Evolutionary conservation across 2,329 filamentous ascomycete species (phyloP).

Genomic region (Leptographium radiaticola): DNA sequence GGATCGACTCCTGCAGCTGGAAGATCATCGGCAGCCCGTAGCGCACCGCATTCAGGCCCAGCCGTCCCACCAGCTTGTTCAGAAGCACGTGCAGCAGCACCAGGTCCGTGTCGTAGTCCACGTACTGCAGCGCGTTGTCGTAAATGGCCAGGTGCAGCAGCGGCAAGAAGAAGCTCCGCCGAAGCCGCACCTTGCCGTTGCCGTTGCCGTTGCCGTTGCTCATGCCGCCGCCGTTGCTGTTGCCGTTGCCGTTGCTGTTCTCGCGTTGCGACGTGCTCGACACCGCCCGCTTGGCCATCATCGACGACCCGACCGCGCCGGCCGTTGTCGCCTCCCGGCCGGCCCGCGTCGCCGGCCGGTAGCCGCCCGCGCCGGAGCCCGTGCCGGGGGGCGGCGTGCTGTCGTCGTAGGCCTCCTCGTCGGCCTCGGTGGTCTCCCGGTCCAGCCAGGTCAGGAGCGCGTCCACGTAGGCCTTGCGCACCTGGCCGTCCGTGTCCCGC

Average conservation of each 20-base stretch:
- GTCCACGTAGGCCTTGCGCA: constrained; percentile 76
- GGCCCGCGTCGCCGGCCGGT: constrained; percentile 28
- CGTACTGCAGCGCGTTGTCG: constrained; percentile 66
- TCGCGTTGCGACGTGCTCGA: constrained; percentile 55
- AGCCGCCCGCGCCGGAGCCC: not conserved
- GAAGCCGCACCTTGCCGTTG: constrained; percentile 20
- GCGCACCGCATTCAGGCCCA: constrained; percentile 71
- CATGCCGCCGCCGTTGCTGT: not conserved
- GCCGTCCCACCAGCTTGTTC: constrained; percentile 55
- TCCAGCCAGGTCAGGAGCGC: constrained; percentile 75
- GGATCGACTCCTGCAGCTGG: constrained; percentile 73
- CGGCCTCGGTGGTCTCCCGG: constrained; percentile 57
- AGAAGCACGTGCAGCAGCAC: constrained; percentile 67
- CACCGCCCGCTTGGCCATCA: constrained; percentile 46
- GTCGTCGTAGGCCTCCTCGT: constrained; percentile 50
- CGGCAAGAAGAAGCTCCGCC: constrained; percentile 61
- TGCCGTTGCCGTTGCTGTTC: constrained; percentile 18
- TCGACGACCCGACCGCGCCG: constrained; percentile 10
- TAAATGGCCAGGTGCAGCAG: constrained; percentile 80
- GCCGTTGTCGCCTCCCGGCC: constrained; percentile 21
- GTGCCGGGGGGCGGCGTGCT: constrained; percentile 10
- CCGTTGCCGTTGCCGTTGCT: constrained; percentile 14
- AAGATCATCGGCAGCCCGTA: constrained; percentile 81
- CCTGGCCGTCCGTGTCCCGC: constrained; percentile 61
- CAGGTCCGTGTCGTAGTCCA: constrained; percentile 61